Conservation (phyloP, 2,329 filamentous ascomycete genomes). For the Corynespora cassiicola region DNA sequence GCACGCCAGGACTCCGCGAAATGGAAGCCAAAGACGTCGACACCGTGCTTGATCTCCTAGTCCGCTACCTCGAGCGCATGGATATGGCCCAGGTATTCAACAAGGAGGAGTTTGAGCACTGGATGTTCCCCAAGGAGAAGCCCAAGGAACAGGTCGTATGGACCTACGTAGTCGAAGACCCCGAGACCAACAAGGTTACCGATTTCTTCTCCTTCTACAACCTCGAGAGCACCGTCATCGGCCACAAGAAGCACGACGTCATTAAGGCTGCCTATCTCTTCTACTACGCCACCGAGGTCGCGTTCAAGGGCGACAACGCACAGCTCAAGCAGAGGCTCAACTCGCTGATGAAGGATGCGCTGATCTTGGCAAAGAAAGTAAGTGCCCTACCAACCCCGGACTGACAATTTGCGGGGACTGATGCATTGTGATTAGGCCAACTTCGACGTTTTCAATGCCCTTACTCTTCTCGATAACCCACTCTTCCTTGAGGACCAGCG, state of each 20-base stretch:
- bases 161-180: conserved; percentile 85
- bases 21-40: conserved; percentile 83
- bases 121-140: conserved; percentile 73
- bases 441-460: conserved; percentile 96
- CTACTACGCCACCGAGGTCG: conserved; percentile 90
- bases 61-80: conserved; percentile 79
- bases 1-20: conserved; percentile 75
- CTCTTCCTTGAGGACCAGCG: conserved; percentile 94
- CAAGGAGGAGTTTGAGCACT: conserved; percentile 83
- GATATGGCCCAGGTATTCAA: conserved; percentile 84
- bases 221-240: conserved; percentile 91
- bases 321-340: conserved; percentile 83
- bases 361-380: conserved; percentile 84
- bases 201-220: conserved; percentile 98
- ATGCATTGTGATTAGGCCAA: conserved; percentile 57
- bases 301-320: conserved; percentile 65
- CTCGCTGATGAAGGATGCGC: conserved; percentile 78
- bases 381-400: conserved; percentile 7
- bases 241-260: conserved; percentile 75
- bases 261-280: conserved; percentile 94
- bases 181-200: conserved; percentile 78
- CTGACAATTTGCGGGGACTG: conserved; percentile 1
- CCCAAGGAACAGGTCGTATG: conserved; percentile 79
- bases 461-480: conserved; percentile 92
- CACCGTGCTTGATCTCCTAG: conserved; percentile 75